These are phyloP conservation scores for Salix exigua DNA, from an alignment of 345 rosid species.

Conservation along the genomic window DNA sequence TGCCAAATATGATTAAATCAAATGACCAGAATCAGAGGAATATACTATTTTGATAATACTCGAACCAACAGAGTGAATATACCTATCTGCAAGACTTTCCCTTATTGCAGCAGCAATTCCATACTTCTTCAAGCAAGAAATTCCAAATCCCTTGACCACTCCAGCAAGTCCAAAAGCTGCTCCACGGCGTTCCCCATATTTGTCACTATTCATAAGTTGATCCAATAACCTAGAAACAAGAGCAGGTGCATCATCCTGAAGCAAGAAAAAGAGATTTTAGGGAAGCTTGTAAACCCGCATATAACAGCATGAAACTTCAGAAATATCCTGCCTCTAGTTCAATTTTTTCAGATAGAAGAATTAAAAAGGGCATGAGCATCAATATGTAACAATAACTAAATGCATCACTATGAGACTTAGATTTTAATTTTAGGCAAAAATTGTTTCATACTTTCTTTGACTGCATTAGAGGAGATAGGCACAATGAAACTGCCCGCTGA, in stretches of 20 bases:
- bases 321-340: not conserved
- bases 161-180: constrained; percentile 99
- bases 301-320: constrained; percentile 5
- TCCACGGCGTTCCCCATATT: constrained; percentile 97
- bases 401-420: not conserved
- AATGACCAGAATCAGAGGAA: not conserved
- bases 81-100: constrained; percentile 84
- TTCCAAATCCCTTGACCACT: constrained; percentile 85
- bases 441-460: constrained; percentile 66
- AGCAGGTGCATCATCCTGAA: constrained; percentile 68
- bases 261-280: constrained; percentile 14
- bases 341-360: not conserved
- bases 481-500: constrained; percentile 87
- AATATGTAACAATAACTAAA: constrained; percentile 2
- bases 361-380: not conserved
- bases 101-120: constrained; percentile 56
- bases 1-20: too few species aligned
- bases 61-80: not conserved
- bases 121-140: constrained; percentile 77
- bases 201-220: constrained; percentile 82
- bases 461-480: constrained; percentile 82
- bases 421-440: constrained; percentile 6
- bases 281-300: not conserved
- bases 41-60: not conserved
- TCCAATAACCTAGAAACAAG: constrained; percentile 75